Conservation (phyloP, 176 grass and related monocot genomes). For the Carex myosuroides region DNA sequence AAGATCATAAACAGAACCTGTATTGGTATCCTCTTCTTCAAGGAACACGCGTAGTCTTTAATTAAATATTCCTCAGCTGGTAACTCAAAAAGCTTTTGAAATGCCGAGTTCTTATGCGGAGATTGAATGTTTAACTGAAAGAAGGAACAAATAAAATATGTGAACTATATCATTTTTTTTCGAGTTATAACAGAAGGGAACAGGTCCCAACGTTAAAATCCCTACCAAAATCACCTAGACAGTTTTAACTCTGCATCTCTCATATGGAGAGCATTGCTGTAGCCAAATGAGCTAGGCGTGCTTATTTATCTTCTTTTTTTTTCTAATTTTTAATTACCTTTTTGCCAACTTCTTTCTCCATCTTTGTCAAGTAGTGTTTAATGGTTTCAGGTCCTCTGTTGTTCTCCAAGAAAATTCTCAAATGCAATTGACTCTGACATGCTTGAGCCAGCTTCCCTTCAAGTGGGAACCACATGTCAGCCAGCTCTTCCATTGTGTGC, state of each 20-base stretch:
- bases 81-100: constrained; percentile 71
- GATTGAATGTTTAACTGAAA: constrained; percentile 63
- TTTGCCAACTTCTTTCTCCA: constrained; percentile 91
- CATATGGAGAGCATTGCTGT: background rate
- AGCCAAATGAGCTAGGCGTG: background rate
- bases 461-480: constrained; percentile 71
- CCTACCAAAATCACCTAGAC: background rate
- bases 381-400: constrained; percentile 57
- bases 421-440: constrained; percentile 56
- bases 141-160: background rate
- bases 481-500: constrained; percentile 46
- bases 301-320: background rate
- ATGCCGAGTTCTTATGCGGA: constrained; percentile 64
- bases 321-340: constrained; percentile 46
- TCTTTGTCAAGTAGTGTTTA: constrained; percentile 63
- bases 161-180: background rate
- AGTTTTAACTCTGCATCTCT: background rate
- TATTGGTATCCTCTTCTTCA: constrained; percentile 66
- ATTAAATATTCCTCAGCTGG: constrained; percentile 86
- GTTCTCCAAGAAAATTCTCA: constrained; percentile 87
- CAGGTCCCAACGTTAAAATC: background rate
- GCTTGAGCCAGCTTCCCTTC: constrained; percentile 62
- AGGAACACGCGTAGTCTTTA: constrained; percentile 73
- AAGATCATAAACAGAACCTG: constrained; percentile 34
- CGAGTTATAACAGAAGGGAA: constrained; percentile 4